These are phyloP conservation scores for Exophiala dermatitidis DNA, from an alignment of 2,329 filamentous ascomycete genomes.

Conservation along the genomic window DNA sequence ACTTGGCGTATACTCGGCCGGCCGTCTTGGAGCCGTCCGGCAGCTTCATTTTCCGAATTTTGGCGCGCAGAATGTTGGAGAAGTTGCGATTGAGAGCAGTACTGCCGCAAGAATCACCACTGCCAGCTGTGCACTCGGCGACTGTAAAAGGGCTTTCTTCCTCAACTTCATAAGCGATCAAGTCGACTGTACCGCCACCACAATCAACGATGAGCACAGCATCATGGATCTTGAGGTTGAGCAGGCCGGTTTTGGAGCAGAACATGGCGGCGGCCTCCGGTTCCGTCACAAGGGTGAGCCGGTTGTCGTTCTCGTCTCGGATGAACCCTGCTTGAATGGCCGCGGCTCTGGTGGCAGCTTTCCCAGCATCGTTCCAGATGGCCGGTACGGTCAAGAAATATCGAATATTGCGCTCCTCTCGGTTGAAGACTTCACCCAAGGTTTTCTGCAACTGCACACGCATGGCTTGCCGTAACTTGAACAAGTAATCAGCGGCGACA, in stretches of 20 bases:
- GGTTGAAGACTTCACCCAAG: constrained; percentile 91
- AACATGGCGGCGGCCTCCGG: constrained; percentile 96
- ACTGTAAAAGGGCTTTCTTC: constrained; percentile 96
- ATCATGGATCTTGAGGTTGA: constrained; percentile 97
- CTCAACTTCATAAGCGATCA: constrained; percentile 98
- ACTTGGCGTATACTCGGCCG: constrained; percentile 97
- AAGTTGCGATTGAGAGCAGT: constrained; percentile 97
- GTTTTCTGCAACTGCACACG: constrained; percentile 92
- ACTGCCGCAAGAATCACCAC: constrained; percentile 96
- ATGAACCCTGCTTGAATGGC: constrained; percentile 96
- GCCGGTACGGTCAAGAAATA: constrained; percentile 98
- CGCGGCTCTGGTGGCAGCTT: constrained; percentile 89
- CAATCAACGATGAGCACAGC: constrained; percentile 98
- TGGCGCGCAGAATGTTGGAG: constrained; percentile 92
- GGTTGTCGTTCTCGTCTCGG: constrained; percentile 94
- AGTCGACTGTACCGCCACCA: constrained; percentile 94
- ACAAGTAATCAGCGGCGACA: constrained; percentile 97
- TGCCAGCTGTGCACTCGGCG: constrained; percentile 92
- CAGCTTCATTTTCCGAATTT: constrained; percentile 98
- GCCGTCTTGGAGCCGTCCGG: constrained; percentile 94
- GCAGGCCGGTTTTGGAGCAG: constrained; percentile 90
- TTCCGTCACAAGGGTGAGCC: constrained; percentile 88
- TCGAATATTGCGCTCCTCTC: constrained; percentile 94
- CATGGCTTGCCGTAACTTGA: constrained; percentile 97
- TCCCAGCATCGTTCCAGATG: constrained; percentile 98